Base-by-base conservation (phyloP, 352 stramenopile species). In the Pilasporangium apinafurcum region DNA sequence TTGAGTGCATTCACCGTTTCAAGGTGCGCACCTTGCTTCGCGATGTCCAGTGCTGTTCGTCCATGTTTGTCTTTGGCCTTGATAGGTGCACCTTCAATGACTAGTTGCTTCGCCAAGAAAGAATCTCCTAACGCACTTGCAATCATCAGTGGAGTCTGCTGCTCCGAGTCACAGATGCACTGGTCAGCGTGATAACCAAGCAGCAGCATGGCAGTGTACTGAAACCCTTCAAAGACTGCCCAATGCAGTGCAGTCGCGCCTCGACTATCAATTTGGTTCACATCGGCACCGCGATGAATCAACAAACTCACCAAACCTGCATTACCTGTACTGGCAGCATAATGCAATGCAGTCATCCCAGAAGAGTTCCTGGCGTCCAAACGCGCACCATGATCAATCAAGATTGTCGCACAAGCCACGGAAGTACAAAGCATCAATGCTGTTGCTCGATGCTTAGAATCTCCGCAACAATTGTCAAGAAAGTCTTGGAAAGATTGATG, bases 201-300 rank as follows among this genome's bases (percentile, higher is more conserved):
- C 24, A 83, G 57, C 34, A 80, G 62, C 53, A 83, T 76, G 8
- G 77, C 80, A 2, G 77, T 87, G 66, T 92, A 92, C 55, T 90
- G 80, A 49, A 86, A 92, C 2, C 80, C 80, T 51, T 92, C 80
- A 39, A 89, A 92, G 7, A 92, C 80, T 7, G 76, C 75, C 80
- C 80, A 92, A 37, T 92, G 80, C 21, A 92, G 51, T 17, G 80
- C 64, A 0, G 80, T 92, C 4, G 80, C 80, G 1, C 80, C 80
- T 17, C 80, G 68, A 25, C 53, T 65, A 34, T 92, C 80, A 2
- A 62, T 68, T 47, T 78, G 61, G 55, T 90, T 84, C n/a, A 86
- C 68, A 44, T 88, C 65, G 0, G 74, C 74, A 18, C 74, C 80
- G 24, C 64, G 57, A 10, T 53, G 59, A 26, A 92, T 58, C 33